These are phyloP conservation scores for Nitzschia sp. DNA, from an alignment of 108 stramenopile species.

Conservation along the genomic window DNA sequence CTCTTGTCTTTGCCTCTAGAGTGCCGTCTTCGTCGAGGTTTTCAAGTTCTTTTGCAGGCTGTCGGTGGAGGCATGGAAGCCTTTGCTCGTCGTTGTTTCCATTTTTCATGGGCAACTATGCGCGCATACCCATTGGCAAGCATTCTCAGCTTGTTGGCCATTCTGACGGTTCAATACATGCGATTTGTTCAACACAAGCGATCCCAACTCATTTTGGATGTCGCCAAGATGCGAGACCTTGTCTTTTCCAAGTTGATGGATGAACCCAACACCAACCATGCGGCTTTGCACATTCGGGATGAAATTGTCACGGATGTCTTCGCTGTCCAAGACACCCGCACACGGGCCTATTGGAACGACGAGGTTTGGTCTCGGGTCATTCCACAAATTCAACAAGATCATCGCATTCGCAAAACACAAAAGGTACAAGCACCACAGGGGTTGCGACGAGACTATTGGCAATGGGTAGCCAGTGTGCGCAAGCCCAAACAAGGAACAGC, in stretches of 20 bases:
- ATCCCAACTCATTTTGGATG: constrained; percentile 13
- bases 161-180: background rate
- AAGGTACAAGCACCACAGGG: constrained; percentile 1
- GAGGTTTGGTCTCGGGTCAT: constrained; percentile 42
- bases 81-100: background rate
- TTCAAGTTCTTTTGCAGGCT: background rate
- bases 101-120: background rate
- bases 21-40: background rate
- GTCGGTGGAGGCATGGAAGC: background rate
- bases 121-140: constrained; percentile 20
- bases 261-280: constrained; percentile 11
- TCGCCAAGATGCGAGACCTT: constrained; percentile 20
- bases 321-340: constrained; percentile 2
- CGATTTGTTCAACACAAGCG: constrained; percentile 1
- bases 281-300: constrained; percentile 35
- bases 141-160: background rate
- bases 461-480: constrained; percentile 32
- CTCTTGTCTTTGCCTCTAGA: constrained; percentile 2
- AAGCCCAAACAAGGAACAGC: background rate
- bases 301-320: constrained; percentile 20
- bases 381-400: constrained; percentile 29
- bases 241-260: constrained; percentile 31
- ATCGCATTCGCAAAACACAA: constrained; percentile 35
- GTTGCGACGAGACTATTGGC: constrained; percentile 21
- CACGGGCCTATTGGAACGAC: constrained; percentile 22